phyloP scores from a whole-genome alignment of 495 filamentous ascomycete species.

The Daldinia childiae region DNA sequence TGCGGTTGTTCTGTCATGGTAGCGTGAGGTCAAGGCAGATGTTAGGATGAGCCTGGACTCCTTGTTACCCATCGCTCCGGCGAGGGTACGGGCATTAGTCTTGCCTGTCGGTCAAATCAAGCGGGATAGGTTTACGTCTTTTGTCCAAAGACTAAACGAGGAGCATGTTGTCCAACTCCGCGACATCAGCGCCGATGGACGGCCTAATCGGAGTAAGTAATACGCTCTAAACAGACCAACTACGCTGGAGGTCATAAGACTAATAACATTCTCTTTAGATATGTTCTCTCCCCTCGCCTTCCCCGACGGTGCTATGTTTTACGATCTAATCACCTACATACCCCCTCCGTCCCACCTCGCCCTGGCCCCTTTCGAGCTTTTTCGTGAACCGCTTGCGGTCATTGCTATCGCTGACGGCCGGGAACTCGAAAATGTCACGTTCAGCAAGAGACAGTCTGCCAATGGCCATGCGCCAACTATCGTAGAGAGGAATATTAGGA shows the following conservation, averaged over 20 bases:
- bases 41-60: conserved; percentile 84
- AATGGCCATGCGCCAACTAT: conserved; percentile 57
- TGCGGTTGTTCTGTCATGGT: conserved; percentile 45
- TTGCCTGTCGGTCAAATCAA: conserved; percentile 88
- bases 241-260: conserved; percentile 44
- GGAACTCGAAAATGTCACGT: conserved; percentile 61
- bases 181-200: conserved; percentile 88
- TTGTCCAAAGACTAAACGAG: conserved; percentile 77
- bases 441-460: conserved; percentile 56
- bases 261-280: conserved; percentile 61
- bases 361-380: conserved; percentile 85
- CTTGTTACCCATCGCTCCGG: conserved; percentile 87
- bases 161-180: conserved; percentile 88
- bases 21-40: conserved; percentile 43
- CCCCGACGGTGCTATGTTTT: conserved; percentile 86
- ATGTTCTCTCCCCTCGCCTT: conserved; percentile 96
- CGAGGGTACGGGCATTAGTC: conserved; percentile 82
- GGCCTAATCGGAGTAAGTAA: conserved; percentile 84
- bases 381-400: conserved; percentile 79
- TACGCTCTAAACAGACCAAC: neutral
- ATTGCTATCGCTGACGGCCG: conserved; percentile 80
- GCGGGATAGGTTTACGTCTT: conserved; percentile 78
- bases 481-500: conserved; percentile 58
- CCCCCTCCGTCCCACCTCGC: conserved; percentile 79
- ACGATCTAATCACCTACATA: conserved; percentile 83